Evolutionary conservation across 805 yeast species (phyloP), one percentile per base, ranked within the genome.

Genomic region (Hanseniaspora nectarophila): DNA sequence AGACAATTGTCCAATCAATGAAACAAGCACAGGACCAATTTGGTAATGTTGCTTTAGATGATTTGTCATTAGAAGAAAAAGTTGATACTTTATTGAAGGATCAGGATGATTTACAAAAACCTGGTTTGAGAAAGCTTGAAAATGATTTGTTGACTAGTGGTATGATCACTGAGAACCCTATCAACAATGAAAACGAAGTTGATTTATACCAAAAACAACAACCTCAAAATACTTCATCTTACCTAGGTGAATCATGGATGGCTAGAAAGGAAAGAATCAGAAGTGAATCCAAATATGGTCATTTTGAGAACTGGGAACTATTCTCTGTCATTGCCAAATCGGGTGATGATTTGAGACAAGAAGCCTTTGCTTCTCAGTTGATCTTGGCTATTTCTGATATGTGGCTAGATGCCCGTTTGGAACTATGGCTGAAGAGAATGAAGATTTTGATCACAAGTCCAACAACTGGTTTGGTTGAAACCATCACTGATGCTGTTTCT

Each of bases 281-380:
- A 53, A 76, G 76, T 48, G 74, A 83, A 15, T 85, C 95, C 47
- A 77, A 79, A 8, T 88, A 72, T 61, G 98, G 98, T 0, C 92
- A 88, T 62, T 66, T 84, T 31, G 85, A 82, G 24, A 85, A 87
- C 63, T 92, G 98, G 98, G 97, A 92, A 56, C 66, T 92, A 37
- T 87, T 90, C 58, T 89, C 97, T 0, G 96, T 90, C 2, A 92
- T 92, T 63, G 95, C 94, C 12, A 92, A 92, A 63, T 90, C 95
- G 29, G 98, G 98, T 33, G 90, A 85, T 61, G 98, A 92, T 67
- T 66, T 92, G 48, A 84, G 95, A 23, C 98, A 92, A 64, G 98
- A 92, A 65, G 96, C 98, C 0, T 88, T 92, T 72, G 98, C 98
- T 0, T 88, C 96, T 56, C 98, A 92, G 64, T 65, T 92, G 42